Evolutionary conservation across 345 rosid genomes (phyloP).

Genomic region (Moricandia arvensis): DNA sequence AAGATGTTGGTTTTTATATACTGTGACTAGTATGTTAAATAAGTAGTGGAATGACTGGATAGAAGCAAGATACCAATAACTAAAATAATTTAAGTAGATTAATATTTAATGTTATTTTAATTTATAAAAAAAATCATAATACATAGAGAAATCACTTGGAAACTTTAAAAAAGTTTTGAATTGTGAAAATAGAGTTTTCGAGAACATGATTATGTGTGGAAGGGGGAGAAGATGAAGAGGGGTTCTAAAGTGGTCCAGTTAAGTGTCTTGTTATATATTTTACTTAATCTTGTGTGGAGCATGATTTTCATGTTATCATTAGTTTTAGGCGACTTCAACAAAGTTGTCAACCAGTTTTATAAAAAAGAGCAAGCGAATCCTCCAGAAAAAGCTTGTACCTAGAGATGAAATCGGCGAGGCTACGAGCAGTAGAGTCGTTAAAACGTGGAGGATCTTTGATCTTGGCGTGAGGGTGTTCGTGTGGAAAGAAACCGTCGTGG

Average conservation of each 20-base stretch:
- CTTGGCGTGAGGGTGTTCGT: constrained; percentile 34
- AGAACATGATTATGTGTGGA: not conserved
- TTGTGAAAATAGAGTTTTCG: not conserved
- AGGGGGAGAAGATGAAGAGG: not conserved
- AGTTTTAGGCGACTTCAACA: not conserved
- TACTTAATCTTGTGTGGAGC: no score
- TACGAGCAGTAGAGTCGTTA: constrained; percentile 21
- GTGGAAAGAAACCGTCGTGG: constrained; percentile 31
- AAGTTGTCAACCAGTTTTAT: not conserved
- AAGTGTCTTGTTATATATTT: no score
- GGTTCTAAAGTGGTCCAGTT: no score
- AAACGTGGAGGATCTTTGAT: constrained; percentile 23
- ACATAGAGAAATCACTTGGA: not conserved
- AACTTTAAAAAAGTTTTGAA: not conserved
- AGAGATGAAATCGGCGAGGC: constrained; percentile 32
- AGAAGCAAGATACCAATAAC: no score
- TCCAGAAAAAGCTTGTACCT: constrained; percentile 10
- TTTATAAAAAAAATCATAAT: not conserved
- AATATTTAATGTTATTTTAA: not conserved
- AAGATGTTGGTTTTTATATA: not conserved
- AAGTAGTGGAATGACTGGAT: no score
- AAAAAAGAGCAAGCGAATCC: not conserved
- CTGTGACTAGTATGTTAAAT: no score
- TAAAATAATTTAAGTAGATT: not conserved
- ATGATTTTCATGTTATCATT: not conserved